phyloP scores from a whole-genome alignment of 1,139 yeast species.

The Sugiyamaella neomexicana region DNA sequence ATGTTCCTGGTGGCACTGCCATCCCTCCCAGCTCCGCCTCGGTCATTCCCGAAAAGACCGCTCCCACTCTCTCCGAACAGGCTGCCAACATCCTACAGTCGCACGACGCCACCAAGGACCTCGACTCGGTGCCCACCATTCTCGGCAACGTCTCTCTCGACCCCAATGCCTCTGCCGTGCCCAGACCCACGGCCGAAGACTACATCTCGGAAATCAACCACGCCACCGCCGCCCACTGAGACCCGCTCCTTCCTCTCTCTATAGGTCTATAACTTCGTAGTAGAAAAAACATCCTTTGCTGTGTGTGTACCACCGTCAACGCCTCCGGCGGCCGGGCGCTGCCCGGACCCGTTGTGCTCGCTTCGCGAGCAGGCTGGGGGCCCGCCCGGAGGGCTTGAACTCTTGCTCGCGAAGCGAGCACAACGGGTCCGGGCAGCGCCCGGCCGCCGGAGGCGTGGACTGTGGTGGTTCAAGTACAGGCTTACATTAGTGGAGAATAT shows the following conservation, averaged over 20 bases:
- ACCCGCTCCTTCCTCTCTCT: neutral
- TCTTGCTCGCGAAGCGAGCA: neutral
- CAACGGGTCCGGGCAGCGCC: slow-evolving; percentile 2
- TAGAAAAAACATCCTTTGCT: neutral
- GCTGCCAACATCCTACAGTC: slow-evolving; percentile 24
- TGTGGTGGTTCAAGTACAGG: too few species aligned
- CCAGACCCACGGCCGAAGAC: slow-evolving; percentile 9
- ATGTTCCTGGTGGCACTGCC: slow-evolving; percentile 15
- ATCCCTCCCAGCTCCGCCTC: slow-evolving; percentile 1
- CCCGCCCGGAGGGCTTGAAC: too few species aligned
- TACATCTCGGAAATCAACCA: slow-evolving; percentile 10
- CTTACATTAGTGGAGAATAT: neutral
- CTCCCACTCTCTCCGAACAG: slow-evolving; percentile 23
- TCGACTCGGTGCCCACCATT: slow-evolving; percentile 37
- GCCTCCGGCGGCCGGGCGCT: slow-evolving; percentile 8
- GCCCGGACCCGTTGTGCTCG: slow-evolving; percentile 1
- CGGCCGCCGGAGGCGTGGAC: neutral
- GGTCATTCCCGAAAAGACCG: slow-evolving; percentile 19
- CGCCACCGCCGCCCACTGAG: neutral
- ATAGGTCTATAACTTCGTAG: slow-evolving; percentile 2
- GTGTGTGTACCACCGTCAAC: neutral
- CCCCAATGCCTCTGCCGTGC: slow-evolving; percentile 23
- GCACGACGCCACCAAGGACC: slow-evolving; percentile 28
- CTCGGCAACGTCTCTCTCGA: slow-evolving; percentile 37
- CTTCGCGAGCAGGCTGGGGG: neutral